Conservation (phyloP, 768 basidiomycete species). For the Galerina sulciceps region DNA sequence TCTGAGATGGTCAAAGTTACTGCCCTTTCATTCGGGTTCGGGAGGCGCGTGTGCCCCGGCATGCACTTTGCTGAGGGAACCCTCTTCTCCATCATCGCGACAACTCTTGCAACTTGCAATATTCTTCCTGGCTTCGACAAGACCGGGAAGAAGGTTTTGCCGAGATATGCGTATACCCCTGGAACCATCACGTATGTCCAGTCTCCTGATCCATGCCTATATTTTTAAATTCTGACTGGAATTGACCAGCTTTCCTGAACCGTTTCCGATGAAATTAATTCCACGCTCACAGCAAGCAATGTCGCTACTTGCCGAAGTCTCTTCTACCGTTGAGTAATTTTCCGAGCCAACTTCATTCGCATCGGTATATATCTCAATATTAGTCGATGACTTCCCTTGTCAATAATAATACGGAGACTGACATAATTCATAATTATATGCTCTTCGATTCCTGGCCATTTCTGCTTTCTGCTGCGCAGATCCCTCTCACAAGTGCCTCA, state of each 20-base stretch:
- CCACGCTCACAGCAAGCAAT: conserved; percentile 24
- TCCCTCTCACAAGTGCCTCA: no score
- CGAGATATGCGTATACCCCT: conserved; percentile 19
- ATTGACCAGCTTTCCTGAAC: conserved; percentile 22
- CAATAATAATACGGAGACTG: no score
- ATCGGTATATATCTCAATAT: no score
- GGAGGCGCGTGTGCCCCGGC: conserved; percentile 50
- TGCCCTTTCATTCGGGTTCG: conserved; percentile 44
- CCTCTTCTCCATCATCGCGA: conserved; percentile 31
- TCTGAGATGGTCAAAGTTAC: conserved; percentile 35
- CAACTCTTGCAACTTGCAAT: conserved; percentile 36
- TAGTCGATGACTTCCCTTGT: no score
- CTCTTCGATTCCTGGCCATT: no score
- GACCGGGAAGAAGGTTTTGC: conserved; percentile 27
- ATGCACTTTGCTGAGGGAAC: conserved; percentile 33
- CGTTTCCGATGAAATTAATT: conserved; percentile 22
- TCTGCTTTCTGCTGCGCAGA: no score
- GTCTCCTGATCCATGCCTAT: conserved; percentile 13
- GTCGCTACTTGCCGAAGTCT: conserved; percentile 21
- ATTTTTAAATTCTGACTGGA: background rate
- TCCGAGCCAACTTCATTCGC: no score
- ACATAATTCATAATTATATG: no score
- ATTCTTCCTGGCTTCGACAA: conserved; percentile 34
- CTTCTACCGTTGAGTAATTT: conserved; percentile 6
- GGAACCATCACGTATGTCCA: conserved; percentile 23